Evolutionary conservation across 768 basidiomycete genomes (phyloP), one percentile per base, ranked within the genome.

Genomic region (Mycena vulgaris): DNA sequence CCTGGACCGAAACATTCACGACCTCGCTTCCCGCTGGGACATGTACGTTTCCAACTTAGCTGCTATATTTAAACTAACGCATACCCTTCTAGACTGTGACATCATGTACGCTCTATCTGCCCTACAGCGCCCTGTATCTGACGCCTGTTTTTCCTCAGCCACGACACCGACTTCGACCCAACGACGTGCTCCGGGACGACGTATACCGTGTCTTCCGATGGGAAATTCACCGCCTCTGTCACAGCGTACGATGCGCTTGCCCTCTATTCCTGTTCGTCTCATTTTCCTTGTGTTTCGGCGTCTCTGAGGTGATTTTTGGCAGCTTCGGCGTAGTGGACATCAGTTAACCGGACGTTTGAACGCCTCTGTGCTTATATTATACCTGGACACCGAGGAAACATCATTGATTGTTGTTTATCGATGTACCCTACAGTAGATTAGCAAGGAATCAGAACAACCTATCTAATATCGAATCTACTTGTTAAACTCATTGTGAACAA

Each of bases 21-120:
- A 86, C 86, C 2, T 78, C 80, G 5, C 77, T 87, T 17, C 80
- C 84, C 3, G 80, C 78, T 16, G 86, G 85, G 0, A 76, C 75
- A 14, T 86, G 85, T 71, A 52, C 10, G 62, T 63, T 3, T 30
- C 3, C 30, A 6, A 10, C 42, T n/a, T 6, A n/a, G n/a, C n/a
- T 45, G n/a, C 10, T 45, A 7, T 45, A 45, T 45, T 5, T 21
- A 3, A n/a, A 45, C 42, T 21, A 4, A n/a, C n/a, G n/a, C n/a
- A n/a, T 45, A n/a, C n/a, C n/a, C n/a, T 45, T n/a, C 4, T 13
- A 45, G 42, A 45, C n/a, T 45, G 42, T 45, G 42, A 45, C n/a
- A n/a, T 45, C 5, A 45, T 45, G 42, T 45, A n/a, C 21, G 42
- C 39, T 6, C 7, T 4, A n/a, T n/a, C 21, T n/a, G 21, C 10